Conservation (phyloP, 108 stramenopile species). For the Ochromonas danica region DNA sequence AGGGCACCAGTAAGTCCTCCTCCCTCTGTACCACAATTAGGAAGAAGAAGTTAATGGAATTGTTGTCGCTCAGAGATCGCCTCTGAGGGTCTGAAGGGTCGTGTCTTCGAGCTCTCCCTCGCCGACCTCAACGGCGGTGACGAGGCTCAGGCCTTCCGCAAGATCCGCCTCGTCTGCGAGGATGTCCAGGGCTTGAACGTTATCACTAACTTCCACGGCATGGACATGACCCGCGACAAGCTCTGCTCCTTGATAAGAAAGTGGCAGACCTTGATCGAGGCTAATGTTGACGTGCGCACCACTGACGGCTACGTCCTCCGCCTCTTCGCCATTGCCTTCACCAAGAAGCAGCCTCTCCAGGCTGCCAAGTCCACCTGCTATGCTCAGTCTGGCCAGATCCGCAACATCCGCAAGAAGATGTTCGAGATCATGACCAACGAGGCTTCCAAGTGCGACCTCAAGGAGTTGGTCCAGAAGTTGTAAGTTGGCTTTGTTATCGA, state of each 20-base stretch:
- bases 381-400: slow-evolving; percentile 90
- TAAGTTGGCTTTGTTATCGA: slow-evolving; percentile 38
- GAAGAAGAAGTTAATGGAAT: neutral
- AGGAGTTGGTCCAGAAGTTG: slow-evolving; percentile 94
- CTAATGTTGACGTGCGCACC: slow-evolving; percentile 92
- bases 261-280: slow-evolving; percentile 99
- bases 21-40: neutral
- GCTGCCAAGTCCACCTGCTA: slow-evolving; percentile 88
- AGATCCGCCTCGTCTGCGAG: slow-evolving; percentile 95
- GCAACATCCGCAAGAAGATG: slow-evolving; percentile 97
- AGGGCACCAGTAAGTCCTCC: slow-evolving; percentile 72
- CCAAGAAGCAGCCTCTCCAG: slow-evolving; percentile 89
- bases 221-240: slow-evolving; percentile 99
- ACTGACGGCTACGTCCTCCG: slow-evolving; percentile 97
- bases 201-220: slow-evolving; percentile 98
- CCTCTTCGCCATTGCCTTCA: slow-evolving; percentile 98
- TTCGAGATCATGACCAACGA: slow-evolving; percentile 85
- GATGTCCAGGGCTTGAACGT: slow-evolving; percentile 99
- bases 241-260: slow-evolving; percentile 97
- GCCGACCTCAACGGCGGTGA: slow-evolving; percentile 91
- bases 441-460: slow-evolving; percentile 95
- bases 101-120: slow-evolving; percentile 92
- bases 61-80: slow-evolving; percentile 68
- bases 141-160: slow-evolving; percentile 89
- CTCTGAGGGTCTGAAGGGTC: slow-evolving; percentile 94